Conservation (phyloP, 1,284 basidiomycete species). For the Fomitopsis schrenkii region DNA sequence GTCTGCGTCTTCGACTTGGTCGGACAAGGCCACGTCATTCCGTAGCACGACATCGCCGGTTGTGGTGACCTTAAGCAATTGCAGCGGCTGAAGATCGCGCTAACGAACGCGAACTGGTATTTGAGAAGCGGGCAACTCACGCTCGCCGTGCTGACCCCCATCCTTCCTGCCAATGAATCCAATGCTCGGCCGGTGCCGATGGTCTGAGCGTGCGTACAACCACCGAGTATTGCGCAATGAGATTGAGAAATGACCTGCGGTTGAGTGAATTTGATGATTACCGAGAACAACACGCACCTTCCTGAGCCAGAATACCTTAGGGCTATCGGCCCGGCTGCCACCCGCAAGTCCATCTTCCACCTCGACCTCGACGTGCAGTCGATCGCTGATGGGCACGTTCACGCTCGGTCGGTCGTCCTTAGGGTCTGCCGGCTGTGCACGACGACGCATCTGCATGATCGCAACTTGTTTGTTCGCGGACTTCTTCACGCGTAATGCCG, state of each 20-base stretch:
- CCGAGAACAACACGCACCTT: conserved; percentile 40
- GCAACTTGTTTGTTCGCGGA: conserved; percentile 54
- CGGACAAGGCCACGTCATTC: neutral
- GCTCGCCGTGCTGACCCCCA: conserved; percentile 16
- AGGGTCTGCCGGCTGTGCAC: conserved; percentile 57
- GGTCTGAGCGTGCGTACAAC: conserved; percentile 20
- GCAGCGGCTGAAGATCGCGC: conserved; percentile 16
- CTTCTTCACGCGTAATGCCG: conserved; percentile 38
- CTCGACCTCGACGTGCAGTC: conserved; percentile 52
- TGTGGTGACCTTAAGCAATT: conserved; percentile 9
- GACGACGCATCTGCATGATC: conserved; percentile 70
- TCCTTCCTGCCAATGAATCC: conserved; percentile 31
- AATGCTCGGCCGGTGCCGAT: conserved; percentile 33
- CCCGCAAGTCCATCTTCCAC: conserved; percentile 17
- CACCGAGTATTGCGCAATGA: neutral
- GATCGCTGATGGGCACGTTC: conserved; percentile 39
- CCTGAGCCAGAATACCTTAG: conserved; percentile 59
- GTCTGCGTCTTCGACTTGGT: neutral
- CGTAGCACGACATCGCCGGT: neutral
- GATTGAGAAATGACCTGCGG: neutral
- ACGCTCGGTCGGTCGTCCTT: conserved; percentile 44
- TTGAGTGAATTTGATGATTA: no score
- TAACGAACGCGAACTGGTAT: neutral
- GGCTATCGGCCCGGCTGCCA: conserved; percentile 19
- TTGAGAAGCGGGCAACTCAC: neutral